Conservation (phyloP, 169 alveolate species). For the Cryptosporidium xiaoi region DNA sequence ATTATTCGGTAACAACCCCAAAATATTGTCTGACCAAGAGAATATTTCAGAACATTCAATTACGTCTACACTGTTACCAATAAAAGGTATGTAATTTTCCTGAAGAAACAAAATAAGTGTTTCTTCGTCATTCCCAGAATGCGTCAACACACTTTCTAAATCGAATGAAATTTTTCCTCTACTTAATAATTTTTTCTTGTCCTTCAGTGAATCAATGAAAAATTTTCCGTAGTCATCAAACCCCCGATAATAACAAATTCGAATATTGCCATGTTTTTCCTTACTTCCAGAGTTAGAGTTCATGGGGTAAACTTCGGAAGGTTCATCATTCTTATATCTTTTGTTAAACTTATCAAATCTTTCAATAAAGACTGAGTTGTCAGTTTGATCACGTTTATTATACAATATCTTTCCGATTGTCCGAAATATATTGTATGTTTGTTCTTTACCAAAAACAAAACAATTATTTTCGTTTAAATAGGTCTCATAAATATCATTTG, state of each 20-base stretch:
- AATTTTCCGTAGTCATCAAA: background rate
- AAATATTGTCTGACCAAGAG: slow-evolving; percentile 34
- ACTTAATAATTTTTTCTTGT: background rate
- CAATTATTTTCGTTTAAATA: background rate
- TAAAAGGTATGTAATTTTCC: slow-evolving; percentile 56
- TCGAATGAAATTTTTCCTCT: slow-evolving; percentile 58
- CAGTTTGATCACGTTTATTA: slow-evolving; percentile 39
- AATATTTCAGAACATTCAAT: slow-evolving; percentile 37
- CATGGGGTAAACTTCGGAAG: background rate
- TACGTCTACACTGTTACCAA: slow-evolving; percentile 34
- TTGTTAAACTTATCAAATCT: background rate
- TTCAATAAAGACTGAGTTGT: background rate
- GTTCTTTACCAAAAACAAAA: slow-evolving; percentile 30
- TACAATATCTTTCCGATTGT: slow-evolving; percentile 54
- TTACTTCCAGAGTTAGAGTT: background rate
- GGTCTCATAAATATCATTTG: background rate
- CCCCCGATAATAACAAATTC: slow-evolving; percentile 6
- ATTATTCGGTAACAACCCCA: background rate
- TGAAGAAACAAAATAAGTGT: slow-evolving; percentile 49
- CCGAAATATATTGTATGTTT: slow-evolving; percentile 34
- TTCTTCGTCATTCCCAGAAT: slow-evolving; percentile 41
- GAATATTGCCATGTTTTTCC: background rate
- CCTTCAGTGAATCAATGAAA: background rate
- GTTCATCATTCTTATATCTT: background rate
- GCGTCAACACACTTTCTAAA: slow-evolving; percentile 8